Evolutionary conservation across 1,284 basidiomycete genomes (phyloP), one percentile per base, ranked within the genome.

Genomic region (Stereum hirsutum): DNA sequence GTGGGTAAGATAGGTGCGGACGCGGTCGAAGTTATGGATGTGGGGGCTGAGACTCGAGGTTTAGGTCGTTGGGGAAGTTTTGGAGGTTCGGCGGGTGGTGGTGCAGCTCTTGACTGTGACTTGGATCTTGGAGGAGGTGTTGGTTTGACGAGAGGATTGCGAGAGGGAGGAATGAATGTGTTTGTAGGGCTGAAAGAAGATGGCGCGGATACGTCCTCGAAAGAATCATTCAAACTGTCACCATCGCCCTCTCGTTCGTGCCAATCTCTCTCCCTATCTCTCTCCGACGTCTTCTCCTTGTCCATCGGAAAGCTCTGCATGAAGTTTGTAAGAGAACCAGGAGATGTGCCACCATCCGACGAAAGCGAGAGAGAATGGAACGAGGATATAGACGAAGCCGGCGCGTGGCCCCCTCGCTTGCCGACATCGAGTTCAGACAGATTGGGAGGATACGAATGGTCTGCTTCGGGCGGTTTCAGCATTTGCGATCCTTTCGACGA

Each of bases 341-440:
- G 68, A 2, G 70, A 74, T 23, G 69, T 60, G 15, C 60, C 63
- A n/a, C 69, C 70, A 48, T 83, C 79, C 7, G 80, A 82, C 2
- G 84, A 87, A 4, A 88, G 70, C 0, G 85, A 88, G 14, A 88
- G 80, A 0, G 85, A 87, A 52, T 86, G 83, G 48, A 88, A 85
- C 15, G 84, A 88, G 5, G 84, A 85, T 30, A 87, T 71, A 26
- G 85, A 88, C 2, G 82, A 83, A 3, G 72, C 72, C 2, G 72
- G 72, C 3, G 64, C 72, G 57, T 88, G 83, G 23, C 69, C 63
- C 6, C 57, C 44, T 44, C 59, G 54, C 54, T 49, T 66, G 68
- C 21, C 20, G 23, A 38, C 26, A 24, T 19, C 3, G 40, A 62
- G 54, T 50, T 62, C 64, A 31, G 46, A 39, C 17, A 61, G 52